phyloP scores from a whole-genome alignment of 192 early-diverging fungal species.

The Coemansia sp. region DNA sequence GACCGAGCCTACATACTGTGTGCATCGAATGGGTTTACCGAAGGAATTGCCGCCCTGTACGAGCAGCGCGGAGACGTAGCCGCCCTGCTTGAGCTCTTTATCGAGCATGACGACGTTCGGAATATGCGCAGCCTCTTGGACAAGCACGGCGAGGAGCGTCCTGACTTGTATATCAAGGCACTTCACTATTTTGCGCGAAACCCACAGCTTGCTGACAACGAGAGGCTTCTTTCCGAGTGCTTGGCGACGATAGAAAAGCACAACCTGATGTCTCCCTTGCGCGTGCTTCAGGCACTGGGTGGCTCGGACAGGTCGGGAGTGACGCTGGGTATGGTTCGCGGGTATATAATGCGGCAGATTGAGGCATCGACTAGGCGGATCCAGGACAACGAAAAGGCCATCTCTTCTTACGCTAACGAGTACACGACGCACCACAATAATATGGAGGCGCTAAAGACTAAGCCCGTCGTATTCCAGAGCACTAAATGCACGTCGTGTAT shows the following conservation, averaged over 20 bases:
- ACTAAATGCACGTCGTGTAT: slow-evolving; percentile 74
- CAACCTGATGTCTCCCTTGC: slow-evolving; percentile 84
- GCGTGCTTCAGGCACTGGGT: slow-evolving; percentile 84
- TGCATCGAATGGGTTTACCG: slow-evolving; percentile 79
- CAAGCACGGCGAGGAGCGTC: slow-evolving; percentile 68
- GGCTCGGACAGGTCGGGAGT: slow-evolving; percentile 65
- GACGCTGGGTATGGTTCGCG: slow-evolving; percentile 83
- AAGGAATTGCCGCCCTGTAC: slow-evolving; percentile 86
- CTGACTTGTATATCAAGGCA: slow-evolving; percentile 68
- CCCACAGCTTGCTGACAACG: slow-evolving; percentile 62
- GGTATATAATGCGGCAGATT: slow-evolving; percentile 80
- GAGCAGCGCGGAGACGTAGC: slow-evolving; percentile 79
- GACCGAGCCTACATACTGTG: slow-evolving; percentile 93
- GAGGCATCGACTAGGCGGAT: slow-evolving; percentile 69
- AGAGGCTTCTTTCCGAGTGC: slow-evolving; percentile 63
- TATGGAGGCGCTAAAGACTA: slow-evolving; percentile 80
- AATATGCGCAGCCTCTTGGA: slow-evolving; percentile 64
- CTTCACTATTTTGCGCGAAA: slow-evolving; percentile 75
- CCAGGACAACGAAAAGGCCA: slow-evolving; percentile 68
- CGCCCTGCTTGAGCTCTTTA: slow-evolving; percentile 71
- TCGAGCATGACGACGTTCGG: slow-evolving; percentile 68
- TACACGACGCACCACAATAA: slow-evolving; percentile 72
- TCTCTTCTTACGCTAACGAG: slow-evolving; percentile 78
- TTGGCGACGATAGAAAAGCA: slow-evolving; percentile 83
- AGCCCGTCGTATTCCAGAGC: slow-evolving; percentile 74